phyloP scores from a whole-genome alignment of 805 yeast genomes.

The Metschnikowia cubensis region DNA sequence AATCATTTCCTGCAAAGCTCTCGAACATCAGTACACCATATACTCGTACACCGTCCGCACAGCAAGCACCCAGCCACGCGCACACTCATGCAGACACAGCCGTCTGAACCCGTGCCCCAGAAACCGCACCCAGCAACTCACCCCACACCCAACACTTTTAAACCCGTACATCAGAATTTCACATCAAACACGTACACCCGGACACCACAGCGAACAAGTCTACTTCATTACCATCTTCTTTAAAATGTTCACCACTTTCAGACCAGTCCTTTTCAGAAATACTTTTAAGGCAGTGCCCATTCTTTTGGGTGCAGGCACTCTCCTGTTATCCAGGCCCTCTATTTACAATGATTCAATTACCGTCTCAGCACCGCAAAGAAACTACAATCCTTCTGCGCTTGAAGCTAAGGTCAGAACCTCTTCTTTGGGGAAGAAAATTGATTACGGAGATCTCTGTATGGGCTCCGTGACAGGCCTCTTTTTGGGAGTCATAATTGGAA shows the following conservation, averaged over 20 bases:
- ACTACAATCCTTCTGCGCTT: slow-evolving; percentile 10
- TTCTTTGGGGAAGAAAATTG: slow-evolving; percentile 43
- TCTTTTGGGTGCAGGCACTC: slow-evolving; percentile 12
- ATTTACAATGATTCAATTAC: slow-evolving; percentile 15
- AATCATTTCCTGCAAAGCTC: neutral
- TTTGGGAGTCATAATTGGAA: slow-evolving; percentile 58
- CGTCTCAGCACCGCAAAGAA: slow-evolving; percentile 12
- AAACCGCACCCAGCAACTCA: too few species aligned
- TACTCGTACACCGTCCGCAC: neutral
- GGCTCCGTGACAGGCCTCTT: slow-evolving; percentile 62
- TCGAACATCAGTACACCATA: neutral
- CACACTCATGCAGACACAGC: neutral
- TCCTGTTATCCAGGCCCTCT: slow-evolving; percentile 10
- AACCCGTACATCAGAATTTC: neutral
- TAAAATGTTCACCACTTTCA: slow-evolving; percentile 15
- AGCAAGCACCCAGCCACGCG: neutral
- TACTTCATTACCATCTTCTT: neutral
- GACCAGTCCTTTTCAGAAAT: slow-evolving; percentile 13
- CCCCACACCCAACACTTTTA: neutral
- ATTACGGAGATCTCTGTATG: slow-evolving; percentile 58
- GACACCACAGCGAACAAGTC: neutral
- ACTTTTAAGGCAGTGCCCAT: slow-evolving; percentile 13
- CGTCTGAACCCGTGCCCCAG: neutral
- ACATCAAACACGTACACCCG: neutral
- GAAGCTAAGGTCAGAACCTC: slow-evolving; percentile 14